phyloP scores from a whole-genome alignment of 2,329 filamentous ascomycete genomes.

The Beauveria sp. region DNA sequence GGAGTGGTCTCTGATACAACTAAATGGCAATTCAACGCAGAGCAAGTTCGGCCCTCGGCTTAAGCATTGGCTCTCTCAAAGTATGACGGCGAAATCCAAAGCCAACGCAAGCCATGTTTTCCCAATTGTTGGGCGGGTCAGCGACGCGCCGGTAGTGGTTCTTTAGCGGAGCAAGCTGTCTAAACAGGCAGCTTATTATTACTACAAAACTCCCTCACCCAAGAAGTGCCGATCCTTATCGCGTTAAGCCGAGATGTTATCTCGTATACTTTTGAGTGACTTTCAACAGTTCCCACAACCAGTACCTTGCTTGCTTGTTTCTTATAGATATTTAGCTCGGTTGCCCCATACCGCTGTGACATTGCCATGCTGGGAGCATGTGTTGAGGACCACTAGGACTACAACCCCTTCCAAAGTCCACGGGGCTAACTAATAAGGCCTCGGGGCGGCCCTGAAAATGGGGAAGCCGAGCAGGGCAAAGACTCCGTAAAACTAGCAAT shows the following conservation, averaged over 20 bases:
- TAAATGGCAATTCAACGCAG: not conserved
- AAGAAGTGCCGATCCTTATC: constrained; percentile 8
- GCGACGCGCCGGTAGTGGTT: not conserved
- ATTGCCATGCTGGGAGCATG: not conserved
- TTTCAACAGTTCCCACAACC: constrained; percentile 9
- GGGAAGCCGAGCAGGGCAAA: not conserved
- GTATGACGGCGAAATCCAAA: not conserved
- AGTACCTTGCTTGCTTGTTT: not conserved
- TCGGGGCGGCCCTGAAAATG: not conserved
- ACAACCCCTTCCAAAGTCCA: not conserved
- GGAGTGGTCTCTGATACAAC: not conserved
- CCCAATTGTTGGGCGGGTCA: constrained; percentile 10
- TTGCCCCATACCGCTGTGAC: not conserved
- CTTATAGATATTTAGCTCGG: not conserved
- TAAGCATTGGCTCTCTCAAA: not conserved
- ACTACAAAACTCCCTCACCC: constrained; percentile 7
- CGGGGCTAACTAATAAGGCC: too few species aligned
- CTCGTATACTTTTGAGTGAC: constrained; percentile 1
- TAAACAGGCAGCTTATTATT: not conserved
- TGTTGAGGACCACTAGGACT: not conserved
- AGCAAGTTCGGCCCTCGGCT: not conserved
- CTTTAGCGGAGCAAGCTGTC: not conserved
- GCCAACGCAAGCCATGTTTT: not conserved
- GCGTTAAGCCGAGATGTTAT: constrained; percentile 6
- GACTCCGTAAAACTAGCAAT: not conserved